These are phyloP conservation scores for Xylaria sp. DNA, from an alignment of 2,329 filamentous ascomycete species.

Conservation along the genomic window DNA sequence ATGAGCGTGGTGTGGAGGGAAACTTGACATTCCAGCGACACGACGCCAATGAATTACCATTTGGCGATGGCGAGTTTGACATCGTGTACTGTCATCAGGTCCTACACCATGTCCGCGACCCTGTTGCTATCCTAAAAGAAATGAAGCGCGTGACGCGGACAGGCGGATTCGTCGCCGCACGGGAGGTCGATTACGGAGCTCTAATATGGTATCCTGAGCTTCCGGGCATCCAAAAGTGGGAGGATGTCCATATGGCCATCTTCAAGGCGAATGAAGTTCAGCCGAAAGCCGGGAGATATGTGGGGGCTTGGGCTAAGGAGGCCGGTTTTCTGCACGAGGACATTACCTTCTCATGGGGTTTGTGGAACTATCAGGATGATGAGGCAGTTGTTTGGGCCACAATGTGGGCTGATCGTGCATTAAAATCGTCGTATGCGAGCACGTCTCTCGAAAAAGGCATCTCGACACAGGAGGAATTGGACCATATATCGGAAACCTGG, in stretches of 20 bases:
- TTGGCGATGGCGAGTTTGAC: slow-evolving; percentile 63
- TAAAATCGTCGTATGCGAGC: slow-evolving; percentile 30
- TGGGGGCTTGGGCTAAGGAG: slow-evolving; percentile 33
- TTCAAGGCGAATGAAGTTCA: slow-evolving; percentile 27
- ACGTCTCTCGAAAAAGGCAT: slow-evolving; percentile 19
- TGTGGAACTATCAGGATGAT: slow-evolving; percentile 36
- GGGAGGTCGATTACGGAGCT: slow-evolving; percentile 40
- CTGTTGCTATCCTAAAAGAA: slow-evolving; percentile 60
- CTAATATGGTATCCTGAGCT: slow-evolving; percentile 35
- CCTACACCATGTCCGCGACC: slow-evolving; percentile 64
- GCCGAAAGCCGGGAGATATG: slow-evolving; percentile 33
- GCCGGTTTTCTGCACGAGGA: slow-evolving; percentile 25
- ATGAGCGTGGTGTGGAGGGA: slow-evolving; percentile 26
- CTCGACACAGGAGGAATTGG: slow-evolving; percentile 30
- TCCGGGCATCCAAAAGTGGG: slow-evolving; percentile 29
- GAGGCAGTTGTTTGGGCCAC: slow-evolving; percentile 29
- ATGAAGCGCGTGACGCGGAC: slow-evolving; percentile 63
- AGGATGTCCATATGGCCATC: slow-evolving; percentile 25
- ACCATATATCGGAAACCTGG: slow-evolving; percentile 30
- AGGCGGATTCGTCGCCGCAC: slow-evolving; percentile 59
- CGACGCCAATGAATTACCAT: slow-evolving; percentile 47
- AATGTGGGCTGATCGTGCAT: slow-evolving; percentile 29
- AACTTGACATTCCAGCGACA: slow-evolving; percentile 42
- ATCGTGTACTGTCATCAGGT: slow-evolving; percentile 69
- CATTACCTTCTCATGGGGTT: slow-evolving; percentile 32